A percentile compares a stretch with the other conserved stretches of the same genome.
Evolutionary conservation across 805 yeast genomes (phyloP).

Genomic region (Wickerhamomyces mucosus): DNA sequence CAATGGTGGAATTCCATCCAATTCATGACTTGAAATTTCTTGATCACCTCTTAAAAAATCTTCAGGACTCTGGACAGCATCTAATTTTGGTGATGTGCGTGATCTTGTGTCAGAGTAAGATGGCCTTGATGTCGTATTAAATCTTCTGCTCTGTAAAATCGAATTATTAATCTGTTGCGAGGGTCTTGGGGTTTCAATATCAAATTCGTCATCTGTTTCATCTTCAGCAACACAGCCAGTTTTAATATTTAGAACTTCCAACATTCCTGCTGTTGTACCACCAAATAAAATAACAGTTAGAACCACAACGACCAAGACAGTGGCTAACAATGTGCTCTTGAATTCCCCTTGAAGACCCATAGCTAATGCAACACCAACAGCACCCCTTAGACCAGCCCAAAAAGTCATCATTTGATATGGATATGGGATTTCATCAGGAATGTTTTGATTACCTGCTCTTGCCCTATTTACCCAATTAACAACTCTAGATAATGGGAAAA

Average conservation of each 20-base stretch:
- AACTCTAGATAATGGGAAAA: constrained; percentile 82
- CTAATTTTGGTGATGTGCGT: constrained; percentile 14
- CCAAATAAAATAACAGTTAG: constrained; percentile 94
- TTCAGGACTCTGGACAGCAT: constrained; percentile 10
- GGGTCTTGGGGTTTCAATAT: constrained; percentile 61
- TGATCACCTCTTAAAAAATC: constrained; percentile 19
- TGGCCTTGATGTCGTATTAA: constrained; percentile 1
- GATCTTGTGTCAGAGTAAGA: constrained; percentile 22
- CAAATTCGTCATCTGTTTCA: constrained; percentile 91
- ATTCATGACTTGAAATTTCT: constrained; percentile 8
- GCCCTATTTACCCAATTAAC: constrained; percentile 72
- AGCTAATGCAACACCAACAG: constrained; percentile 98
- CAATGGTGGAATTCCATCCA: constrained; percentile 20
- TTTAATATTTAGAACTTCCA: constrained; percentile 85
- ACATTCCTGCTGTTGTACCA: constrained; percentile 97
- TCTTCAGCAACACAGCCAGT: constrained; percentile 82
- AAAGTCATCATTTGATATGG: constrained; percentile 97
- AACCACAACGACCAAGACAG: constrained; percentile 94
- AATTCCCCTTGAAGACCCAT: constrained; percentile 95
- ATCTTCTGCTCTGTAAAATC: constrained; percentile 14
- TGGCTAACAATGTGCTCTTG: constrained; percentile 80
- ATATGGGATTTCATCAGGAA: constrained; percentile 86
- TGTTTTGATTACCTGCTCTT: constrained; percentile 38
- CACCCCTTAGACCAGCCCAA: constrained; percentile 99
- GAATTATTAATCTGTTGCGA: constrained; percentile 6